Evolutionary conservation across 2,329 filamentous ascomycete genomes (phyloP).

Genomic region (Neofusicoccum sp.): DNA sequence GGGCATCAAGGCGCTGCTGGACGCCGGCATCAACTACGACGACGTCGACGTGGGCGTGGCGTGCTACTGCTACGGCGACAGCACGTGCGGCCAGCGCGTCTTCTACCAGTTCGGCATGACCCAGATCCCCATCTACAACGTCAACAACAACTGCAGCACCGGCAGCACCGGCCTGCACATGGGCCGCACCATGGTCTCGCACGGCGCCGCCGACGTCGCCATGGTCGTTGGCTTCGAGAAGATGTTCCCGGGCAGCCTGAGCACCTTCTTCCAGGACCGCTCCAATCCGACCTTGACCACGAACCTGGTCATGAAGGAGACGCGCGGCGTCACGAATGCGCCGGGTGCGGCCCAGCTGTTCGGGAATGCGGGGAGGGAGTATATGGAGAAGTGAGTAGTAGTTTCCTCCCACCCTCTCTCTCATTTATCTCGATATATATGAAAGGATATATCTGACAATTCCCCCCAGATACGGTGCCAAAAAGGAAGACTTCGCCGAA

Average conservation of each 20-base stretch:
- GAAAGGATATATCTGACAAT: neutral
- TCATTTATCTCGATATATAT: neutral
- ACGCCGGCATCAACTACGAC: conserved; percentile 91
- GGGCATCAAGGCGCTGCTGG: conserved; percentile 78
- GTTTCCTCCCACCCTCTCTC: neutral
- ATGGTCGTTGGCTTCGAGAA: conserved; percentile 96
- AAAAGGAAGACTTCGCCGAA: conserved; percentile 83
- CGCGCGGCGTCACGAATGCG: conserved; percentile 75
- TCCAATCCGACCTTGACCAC: conserved; percentile 74
- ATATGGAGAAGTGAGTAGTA: conserved; percentile 77
- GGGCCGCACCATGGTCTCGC: conserved; percentile 73
- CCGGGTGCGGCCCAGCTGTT: conserved; percentile 91
- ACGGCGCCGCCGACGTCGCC: conserved; percentile 82
- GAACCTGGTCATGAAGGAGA: conserved; percentile 76
- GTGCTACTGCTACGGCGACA: conserved; percentile 98
- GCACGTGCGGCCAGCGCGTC: conserved; percentile 89
- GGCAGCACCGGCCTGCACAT: conserved; percentile 89
- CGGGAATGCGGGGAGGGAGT: conserved; percentile 88
- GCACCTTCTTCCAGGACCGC: conserved; percentile 81
- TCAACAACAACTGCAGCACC: conserved; percentile 98
- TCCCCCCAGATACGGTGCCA: conserved; percentile 69
- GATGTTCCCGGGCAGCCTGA: conserved; percentile 90
- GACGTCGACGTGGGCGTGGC: conserved; percentile 77
- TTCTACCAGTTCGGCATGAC: conserved; percentile 99
- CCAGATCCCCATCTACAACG: conserved; percentile 92